Base-by-base conservation (phyloP, 805 yeast species). In the Debaryomyces castellii region DNA sequence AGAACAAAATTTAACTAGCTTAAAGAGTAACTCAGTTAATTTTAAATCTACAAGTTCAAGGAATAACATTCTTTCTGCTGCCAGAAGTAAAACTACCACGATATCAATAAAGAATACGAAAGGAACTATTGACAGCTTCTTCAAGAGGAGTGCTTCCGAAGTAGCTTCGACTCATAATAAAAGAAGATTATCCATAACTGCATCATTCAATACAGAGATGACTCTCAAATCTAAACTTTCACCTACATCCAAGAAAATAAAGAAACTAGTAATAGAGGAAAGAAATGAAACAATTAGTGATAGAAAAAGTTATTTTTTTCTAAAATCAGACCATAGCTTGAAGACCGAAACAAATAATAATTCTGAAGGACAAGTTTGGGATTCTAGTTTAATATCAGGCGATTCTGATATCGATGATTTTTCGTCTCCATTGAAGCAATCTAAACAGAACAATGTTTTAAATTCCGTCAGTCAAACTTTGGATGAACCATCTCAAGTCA, bases 1-100 rank as follows among this genome's bases (percentile, higher is more conserved):
- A 51, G 85, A 81, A 47, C 68, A 62, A 40, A 58, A 59, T 40
- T 49, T 74, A 37, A 38, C 37, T 10, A 28, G 32, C 30, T 45
- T 60, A 39, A 58, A 55, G 47, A 56, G 63, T 38, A 39, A 40
- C 3, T 58, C 62, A 7, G 33, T 57, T 3, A 50, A 44, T 32
- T 25, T 45, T 9, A 23, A 41, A 2, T 20, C 40, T 14, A 24
- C 20, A 17, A 22, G 32, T 8, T 33, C 45, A 3, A 35, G 10
- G 16, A 17, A 32, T 11, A 28, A 8, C 3, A 5, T 33, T 7
- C 4, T 18, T 3, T 14, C 34, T 3, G 20, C 20, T 16, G 7
- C 34, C 12, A 18, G 20, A 30, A 16, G 11, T 16, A 30, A 16
- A 6, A 9, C 40, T 18, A 9, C 40, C 23, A 22, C 20, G 7